Conservation (phyloP, 1,284 basidiomycete species). For the Papiliotrema fonsecae region DNA sequence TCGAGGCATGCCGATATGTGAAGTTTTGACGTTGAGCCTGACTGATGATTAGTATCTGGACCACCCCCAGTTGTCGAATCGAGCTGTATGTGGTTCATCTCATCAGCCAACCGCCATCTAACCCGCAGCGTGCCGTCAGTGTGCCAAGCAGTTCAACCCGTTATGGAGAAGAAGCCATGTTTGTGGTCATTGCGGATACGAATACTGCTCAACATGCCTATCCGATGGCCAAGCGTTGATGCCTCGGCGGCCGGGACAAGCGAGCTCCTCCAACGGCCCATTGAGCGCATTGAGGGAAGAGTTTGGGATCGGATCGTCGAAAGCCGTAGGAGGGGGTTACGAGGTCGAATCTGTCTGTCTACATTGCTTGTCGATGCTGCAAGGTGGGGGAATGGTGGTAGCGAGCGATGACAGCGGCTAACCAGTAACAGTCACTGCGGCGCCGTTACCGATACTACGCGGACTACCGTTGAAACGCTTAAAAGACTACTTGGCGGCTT, state of each 20-base stretch:
- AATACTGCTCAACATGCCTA: conserved; percentile 42
- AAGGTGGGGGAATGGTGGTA: conserved; percentile 27
- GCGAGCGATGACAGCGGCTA: conserved; percentile 2
- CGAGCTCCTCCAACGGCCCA: conserved; percentile 3
- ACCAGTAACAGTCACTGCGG: conserved; percentile 38
- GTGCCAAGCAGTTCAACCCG: conserved; percentile 42
- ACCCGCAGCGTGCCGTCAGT: conserved; percentile 40
- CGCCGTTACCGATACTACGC: conserved; percentile 32
- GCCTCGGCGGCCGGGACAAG: conserved; percentile 29
- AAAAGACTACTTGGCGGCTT: conserved; percentile 44
- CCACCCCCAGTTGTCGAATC: conserved; percentile 43
- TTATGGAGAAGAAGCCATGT: conserved; percentile 38
- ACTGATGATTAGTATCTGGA: conserved; percentile 40
- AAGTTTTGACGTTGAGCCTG: too few species aligned
- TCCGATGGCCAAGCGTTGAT: conserved; percentile 45
- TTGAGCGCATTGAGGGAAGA: conserved; percentile 25
- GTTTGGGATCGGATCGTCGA: conserved; percentile 21
- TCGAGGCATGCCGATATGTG: too few species aligned
- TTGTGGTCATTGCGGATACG: conserved; percentile 47
- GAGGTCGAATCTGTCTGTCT: conserved; percentile 43
- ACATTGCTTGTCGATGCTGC: conserved; percentile 42
- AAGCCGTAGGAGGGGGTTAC: conserved; percentile 29
- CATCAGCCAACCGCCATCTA: background rate
- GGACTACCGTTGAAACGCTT: conserved; percentile 43
- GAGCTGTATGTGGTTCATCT: conserved; percentile 22